Conservation (phyloP, 176 grass and related monocot species). For the Saccharum spontaneum region DNA sequence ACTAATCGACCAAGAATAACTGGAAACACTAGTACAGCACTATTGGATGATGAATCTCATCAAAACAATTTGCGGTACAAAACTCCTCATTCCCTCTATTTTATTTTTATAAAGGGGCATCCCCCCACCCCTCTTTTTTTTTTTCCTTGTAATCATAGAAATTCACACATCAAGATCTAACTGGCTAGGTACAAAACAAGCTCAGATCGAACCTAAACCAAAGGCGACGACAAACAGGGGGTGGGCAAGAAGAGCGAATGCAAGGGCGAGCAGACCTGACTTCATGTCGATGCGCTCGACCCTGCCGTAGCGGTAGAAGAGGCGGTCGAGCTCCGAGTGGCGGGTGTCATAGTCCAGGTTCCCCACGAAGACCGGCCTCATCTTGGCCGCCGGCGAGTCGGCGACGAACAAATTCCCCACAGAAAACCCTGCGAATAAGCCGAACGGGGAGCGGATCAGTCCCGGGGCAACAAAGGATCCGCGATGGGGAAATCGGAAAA, state of each 20-base stretch:
- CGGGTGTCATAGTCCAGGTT: slow-evolving; percentile 78
- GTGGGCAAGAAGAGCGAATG: too few relatives aligned
- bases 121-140: too few relatives aligned
- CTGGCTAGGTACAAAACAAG: too few relatives aligned
- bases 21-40: background rate
- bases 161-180: background rate
- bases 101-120: background rate
- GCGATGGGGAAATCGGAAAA: background rate
- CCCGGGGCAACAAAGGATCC: too few relatives aligned
- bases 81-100: background rate
- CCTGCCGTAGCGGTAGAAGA: slow-evolving; percentile 69
- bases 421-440: background rate
- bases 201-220: background rate
- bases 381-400: slow-evolving; percentile 1
- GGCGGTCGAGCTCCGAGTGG: slow-evolving; percentile 72
- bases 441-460: background rate
- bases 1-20: background rate
- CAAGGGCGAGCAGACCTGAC: slow-evolving; percentile 29
- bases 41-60: background rate
- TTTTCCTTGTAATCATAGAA: background rate
- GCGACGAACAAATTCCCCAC: background rate
- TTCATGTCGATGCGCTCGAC: slow-evolving; percentile 88
- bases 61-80: background rate
- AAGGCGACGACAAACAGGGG: background rate
- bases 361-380: slow-evolving; percentile 77